Evolutionary conservation across 1,284 basidiomycete genomes (phyloP).

Genomic region (Boletus austroedulis): DNA sequence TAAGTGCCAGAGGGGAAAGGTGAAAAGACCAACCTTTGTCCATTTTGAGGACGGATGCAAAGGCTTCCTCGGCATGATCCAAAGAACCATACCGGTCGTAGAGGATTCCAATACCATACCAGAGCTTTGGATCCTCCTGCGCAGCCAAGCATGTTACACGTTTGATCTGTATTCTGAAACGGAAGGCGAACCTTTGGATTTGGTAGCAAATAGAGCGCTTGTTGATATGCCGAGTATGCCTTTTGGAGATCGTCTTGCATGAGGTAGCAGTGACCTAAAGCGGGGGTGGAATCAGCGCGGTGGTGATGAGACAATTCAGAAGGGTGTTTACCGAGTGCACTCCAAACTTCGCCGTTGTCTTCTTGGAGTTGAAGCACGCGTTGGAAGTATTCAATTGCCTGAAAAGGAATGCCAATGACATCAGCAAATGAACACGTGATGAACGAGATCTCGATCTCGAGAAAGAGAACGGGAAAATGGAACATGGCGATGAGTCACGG

Average conservation of each 20-base stretch:
- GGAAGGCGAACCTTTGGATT: constrained; percentile 76
- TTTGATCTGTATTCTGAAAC: constrained; percentile 3
- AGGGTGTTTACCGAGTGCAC: constrained; percentile 69
- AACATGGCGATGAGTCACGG: constrained; percentile 32
- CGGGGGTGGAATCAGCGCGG: constrained; percentile 25
- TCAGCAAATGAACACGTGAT: constrained; percentile 41
- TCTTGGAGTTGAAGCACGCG: constrained; percentile 84
- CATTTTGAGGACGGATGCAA: constrained; percentile 94
- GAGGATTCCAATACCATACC: constrained; percentile 99
- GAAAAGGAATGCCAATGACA: constrained; percentile 35
- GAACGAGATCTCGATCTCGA: constrained; percentile 33
- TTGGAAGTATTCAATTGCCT: constrained; percentile 96
- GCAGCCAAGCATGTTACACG: constrained; percentile 24
- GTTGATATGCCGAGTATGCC: constrained; percentile 98
- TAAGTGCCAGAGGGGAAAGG: constrained; percentile 16
- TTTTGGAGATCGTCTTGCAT: constrained; percentile 99
- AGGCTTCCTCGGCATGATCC: constrained; percentile 98
- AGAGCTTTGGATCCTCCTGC: constrained; percentile 93
- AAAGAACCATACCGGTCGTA: constrained; percentile 98
- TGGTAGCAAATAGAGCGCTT: constrained; percentile 92
- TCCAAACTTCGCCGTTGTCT: constrained; percentile 95
- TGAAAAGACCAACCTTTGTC: constrained; percentile 70
- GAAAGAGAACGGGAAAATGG: constrained; percentile 20
- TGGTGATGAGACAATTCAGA: constrained; percentile 17
- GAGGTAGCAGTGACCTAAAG: constrained; percentile 88